These are phyloP conservation scores for Fusarium pininemorale DNA, from an alignment of 2,329 filamentous ascomycete species.

Conservation along the genomic window DNA sequence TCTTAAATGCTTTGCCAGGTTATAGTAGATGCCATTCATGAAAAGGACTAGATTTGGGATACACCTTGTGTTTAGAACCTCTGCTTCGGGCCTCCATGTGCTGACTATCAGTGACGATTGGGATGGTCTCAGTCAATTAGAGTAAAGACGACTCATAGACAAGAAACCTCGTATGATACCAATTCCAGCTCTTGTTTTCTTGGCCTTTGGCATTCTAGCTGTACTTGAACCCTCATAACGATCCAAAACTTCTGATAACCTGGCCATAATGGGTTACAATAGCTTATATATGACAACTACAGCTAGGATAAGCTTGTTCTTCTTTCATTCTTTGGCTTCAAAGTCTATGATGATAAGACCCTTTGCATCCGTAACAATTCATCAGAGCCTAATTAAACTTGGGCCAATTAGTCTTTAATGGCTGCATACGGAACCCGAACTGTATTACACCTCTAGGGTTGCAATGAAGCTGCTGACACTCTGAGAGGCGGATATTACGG, in stretches of 20 bases:
- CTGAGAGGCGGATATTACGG: slow-evolving; percentile 1
- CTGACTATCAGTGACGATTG: not conserved
- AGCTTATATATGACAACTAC: not conserved
- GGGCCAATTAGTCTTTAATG: not conserved
- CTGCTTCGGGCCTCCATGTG: not conserved
- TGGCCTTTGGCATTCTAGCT: not conserved
- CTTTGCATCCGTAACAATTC: not conserved
- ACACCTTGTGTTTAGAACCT: not conserved
- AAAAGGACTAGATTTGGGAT: slow-evolving; percentile 6
- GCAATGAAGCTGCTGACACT: not conserved
- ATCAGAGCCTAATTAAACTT: not conserved
- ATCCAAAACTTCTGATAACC: not conserved
- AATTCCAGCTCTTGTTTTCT: not conserved
- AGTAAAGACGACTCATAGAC: not conserved
- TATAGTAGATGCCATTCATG: slow-evolving; percentile 17
- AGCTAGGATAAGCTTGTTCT: not conserved
- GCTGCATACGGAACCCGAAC: not conserved
- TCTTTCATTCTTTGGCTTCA: not conserved
- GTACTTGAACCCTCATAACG: not conserved
- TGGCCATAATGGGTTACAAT: not conserved
- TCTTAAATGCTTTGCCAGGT: slow-evolving; percentile 4
- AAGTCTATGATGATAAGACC: not conserved
- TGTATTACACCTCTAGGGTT: not conserved
- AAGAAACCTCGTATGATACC: not conserved
- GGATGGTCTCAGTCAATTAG: not conserved